phyloP scores from a whole-genome alignment of 2,329 filamentous ascomycete species.

The Clarireedia homoeocarpa region DNA sequence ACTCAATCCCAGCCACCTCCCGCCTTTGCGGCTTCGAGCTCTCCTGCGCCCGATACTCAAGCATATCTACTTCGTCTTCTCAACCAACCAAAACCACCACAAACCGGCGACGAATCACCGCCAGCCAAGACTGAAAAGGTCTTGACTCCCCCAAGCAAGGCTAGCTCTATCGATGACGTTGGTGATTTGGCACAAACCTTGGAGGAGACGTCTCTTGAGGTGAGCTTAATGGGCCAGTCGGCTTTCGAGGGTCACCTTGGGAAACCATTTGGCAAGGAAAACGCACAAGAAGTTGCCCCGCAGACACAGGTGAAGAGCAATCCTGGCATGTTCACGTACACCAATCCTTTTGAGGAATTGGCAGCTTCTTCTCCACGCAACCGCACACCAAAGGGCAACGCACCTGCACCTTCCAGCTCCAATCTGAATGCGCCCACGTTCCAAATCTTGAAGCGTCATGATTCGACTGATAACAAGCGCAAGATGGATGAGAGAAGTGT shows the following conservation, averaged over 20 bases:
- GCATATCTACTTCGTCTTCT: constrained; percentile 80
- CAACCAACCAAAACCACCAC: constrained; percentile 65
- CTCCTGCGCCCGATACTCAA: constrained; percentile 63
- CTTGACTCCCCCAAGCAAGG: constrained; percentile 34
- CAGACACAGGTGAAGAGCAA: constrained; percentile 12
- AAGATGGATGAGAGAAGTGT: constrained; percentile 24
- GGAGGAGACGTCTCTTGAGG: constrained; percentile 36
- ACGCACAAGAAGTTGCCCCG: constrained; percentile 9
- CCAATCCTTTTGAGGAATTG: constrained; percentile 65
- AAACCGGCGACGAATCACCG: constrained; percentile 36
- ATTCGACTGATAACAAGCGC: constrained; percentile 23
- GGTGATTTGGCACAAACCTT: constrained; percentile 36
- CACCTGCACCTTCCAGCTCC: constrained; percentile 31
- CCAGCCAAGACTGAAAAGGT: constrained; percentile 23
- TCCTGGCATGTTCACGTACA: constrained; percentile 52
- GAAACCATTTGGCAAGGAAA: constrained; percentile 20
- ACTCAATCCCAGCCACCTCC: constrained; percentile 16
- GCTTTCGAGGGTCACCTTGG: constrained; percentile 14
- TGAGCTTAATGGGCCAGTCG: constrained; percentile 27
- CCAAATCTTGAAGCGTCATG: constrained; percentile 29
- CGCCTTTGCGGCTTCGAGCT: constrained; percentile 36
- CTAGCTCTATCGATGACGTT: constrained; percentile 26
- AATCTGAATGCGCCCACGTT: constrained; percentile 20
- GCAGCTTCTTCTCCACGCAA: constrained; percentile 58
- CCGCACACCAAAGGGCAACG: constrained; percentile 40